Percentiles rank a stretch among this genome's conserved stretches.
These are phyloP conservation scores for Austroboletus novae-zelandiae DNA, from an alignment of 1,284 basidiomycete genomes.

Conservation along the genomic window DNA sequence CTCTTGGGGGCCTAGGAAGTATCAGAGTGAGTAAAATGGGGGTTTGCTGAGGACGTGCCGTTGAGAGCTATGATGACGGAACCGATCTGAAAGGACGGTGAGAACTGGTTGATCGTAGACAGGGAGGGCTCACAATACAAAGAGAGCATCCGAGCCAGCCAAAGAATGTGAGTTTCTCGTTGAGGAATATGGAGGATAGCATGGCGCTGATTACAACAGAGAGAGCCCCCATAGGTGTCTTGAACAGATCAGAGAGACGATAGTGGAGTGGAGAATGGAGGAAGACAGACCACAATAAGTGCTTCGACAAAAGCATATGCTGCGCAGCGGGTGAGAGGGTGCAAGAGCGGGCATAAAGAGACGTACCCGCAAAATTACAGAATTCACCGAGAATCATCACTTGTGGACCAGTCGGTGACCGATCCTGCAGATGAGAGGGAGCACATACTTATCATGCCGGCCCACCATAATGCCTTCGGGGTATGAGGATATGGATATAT, in stretches of 20 bases:
- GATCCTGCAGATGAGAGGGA: not conserved
- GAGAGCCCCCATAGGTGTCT: slow-evolving; percentile 95
- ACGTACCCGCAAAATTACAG: slow-evolving; percentile 79
- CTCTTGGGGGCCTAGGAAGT: slow-evolving; percentile 71
- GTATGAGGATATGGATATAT: slow-evolving; percentile 8
- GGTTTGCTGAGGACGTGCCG: slow-evolving; percentile 37
- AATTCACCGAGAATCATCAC: slow-evolving; percentile 82
- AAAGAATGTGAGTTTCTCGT: slow-evolving; percentile 89
- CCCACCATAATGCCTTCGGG: slow-evolving; percentile 78
- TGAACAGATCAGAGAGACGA: slow-evolving; percentile 3
- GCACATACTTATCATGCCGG: slow-evolving; percentile 66
- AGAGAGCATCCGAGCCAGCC: slow-evolving; percentile 92
- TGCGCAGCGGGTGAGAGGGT: slow-evolving; percentile 27
- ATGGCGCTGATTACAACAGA: slow-evolving; percentile 96
- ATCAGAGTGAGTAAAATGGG: slow-evolving; percentile 1
- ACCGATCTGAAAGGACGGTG: slow-evolving; percentile 57
- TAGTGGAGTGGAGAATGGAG: slow-evolving; percentile 8
- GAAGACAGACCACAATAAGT: slow-evolving; percentile 70
- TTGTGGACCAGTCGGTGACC: slow-evolving; percentile 27
- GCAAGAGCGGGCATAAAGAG: slow-evolving; percentile 20
- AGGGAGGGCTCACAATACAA: slow-evolving; percentile 61
- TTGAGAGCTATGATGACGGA: slow-evolving; percentile 84
- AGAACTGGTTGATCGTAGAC: not conserved
- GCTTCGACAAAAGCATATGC: slow-evolving; percentile 91
- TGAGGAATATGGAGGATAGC: slow-evolving; percentile 89